Conservation (phyloP, 768 basidiomycete species). For the Gloeostereum incarnatum region DNA sequence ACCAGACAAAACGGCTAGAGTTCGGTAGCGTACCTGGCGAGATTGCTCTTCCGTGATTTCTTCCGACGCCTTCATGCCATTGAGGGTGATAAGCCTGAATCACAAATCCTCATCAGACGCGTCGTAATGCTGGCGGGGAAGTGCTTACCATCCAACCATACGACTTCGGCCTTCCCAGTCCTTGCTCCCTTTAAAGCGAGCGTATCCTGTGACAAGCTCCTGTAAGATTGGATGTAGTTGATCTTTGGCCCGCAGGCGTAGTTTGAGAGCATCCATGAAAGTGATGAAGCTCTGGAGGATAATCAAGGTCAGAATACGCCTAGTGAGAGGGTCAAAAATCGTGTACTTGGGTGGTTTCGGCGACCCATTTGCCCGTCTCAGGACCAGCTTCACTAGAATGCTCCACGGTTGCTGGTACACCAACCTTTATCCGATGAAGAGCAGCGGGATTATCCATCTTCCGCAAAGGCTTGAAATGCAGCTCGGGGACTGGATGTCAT, state of each 20-base stretch:
- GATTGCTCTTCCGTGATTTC: conserved; percentile 95
- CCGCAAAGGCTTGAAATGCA: background rate
- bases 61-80: conserved; percentile 95
- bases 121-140: too few relatives aligned
- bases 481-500: background rate
- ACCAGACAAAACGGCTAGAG: background rate
- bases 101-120: too few relatives aligned
- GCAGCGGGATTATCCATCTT: conserved; percentile 95
- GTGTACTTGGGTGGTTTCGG: conserved; percentile 93
- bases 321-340: conserved; percentile 4
- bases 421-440: conserved; percentile 80
- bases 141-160: conserved; percentile 82
- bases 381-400: conserved; percentile 89
- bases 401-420: conserved; percentile 94
- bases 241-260: conserved; percentile 92
- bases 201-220: conserved; percentile 91
- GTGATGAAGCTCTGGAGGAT: conserved; percentile 85
- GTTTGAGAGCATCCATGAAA: conserved; percentile 94
- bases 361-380: conserved; percentile 95
- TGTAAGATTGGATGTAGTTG: conserved; percentile 92
- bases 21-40: conserved; percentile 53
- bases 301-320: conserved; percentile 1
- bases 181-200: conserved; percentile 87
- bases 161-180: conserved; percentile 95
- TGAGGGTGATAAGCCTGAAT: conserved; percentile 89